These are phyloP conservation scores for Tuber magnatum DNA, from an alignment of 495 filamentous ascomycete species.

Conservation along the genomic window DNA sequence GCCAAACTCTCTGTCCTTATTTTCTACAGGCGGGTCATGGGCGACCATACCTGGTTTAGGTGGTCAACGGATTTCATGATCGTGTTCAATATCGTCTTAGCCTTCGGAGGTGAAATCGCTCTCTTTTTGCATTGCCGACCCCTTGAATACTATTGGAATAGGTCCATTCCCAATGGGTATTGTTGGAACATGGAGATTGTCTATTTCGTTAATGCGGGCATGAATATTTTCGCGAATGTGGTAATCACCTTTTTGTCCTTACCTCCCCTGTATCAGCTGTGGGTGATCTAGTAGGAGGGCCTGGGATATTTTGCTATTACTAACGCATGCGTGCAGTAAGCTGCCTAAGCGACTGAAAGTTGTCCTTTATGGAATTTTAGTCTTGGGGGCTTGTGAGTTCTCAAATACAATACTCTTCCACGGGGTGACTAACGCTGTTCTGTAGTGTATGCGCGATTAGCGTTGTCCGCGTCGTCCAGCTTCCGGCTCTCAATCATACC, in stretches of 20 bases:
- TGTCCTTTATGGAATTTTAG: slow-evolving; percentile 7
- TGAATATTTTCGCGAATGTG: slow-evolving; percentile 4
- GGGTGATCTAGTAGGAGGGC: background rate
- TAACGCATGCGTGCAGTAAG: background rate
- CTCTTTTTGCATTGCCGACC: slow-evolving; percentile 8
- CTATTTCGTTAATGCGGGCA: background rate
- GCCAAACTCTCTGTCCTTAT: slow-evolving; percentile 8
- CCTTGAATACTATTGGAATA: background rate
- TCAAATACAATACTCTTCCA: background rate
- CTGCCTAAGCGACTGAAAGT: slow-evolving; percentile 8
- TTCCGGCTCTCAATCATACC: slow-evolving; percentile 11
- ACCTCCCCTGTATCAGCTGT: slow-evolving; percentile 4
- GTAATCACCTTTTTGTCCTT: slow-evolving; percentile 8
- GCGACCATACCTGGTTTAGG: slow-evolving; percentile 2
- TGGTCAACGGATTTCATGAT: background rate
- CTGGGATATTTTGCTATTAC: background rate
- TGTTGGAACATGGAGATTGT: slow-evolving; percentile 6
- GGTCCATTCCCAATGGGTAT: background rate
- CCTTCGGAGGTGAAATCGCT: background rate
- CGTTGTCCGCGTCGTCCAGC: slow-evolving; percentile 1
- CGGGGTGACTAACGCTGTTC: background rate
- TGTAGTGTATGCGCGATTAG: slow-evolving; percentile 6
- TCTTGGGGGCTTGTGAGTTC: slow-evolving; percentile 9
- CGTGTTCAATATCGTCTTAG: background rate
- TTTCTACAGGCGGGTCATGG: slow-evolving; percentile 10